Evolutionary conservation across 176 grass and related monocot species (phyloP).

Genomic region (Zea mays): DNA sequence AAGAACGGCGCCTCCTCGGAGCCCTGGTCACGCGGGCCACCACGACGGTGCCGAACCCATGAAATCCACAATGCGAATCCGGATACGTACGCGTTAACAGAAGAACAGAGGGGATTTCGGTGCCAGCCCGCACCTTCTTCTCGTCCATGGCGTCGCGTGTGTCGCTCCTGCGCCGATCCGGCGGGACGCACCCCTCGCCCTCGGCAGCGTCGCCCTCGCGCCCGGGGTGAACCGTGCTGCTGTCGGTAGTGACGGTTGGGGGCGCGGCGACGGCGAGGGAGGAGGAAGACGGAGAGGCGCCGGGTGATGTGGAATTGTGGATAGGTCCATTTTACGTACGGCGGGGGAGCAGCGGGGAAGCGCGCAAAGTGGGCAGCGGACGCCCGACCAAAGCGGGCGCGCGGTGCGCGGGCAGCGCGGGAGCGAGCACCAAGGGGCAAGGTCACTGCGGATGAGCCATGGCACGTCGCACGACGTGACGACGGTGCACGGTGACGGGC

Average conservation of each 20-base stretch:
- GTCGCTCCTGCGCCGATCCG: not conserved
- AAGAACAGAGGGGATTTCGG: not conserved
- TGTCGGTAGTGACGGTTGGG: not conserved
- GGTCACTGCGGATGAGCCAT: too few species aligned
- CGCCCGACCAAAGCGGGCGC: conserved; percentile 40
- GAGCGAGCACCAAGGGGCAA: not conserved
- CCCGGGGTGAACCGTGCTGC: not conserved
- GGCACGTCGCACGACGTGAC: too few species aligned
- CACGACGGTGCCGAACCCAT: conserved; percentile 25
- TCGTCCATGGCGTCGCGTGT: conserved; percentile 22
- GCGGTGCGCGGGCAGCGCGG: conserved; percentile 15
- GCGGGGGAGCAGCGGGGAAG: conserved; percentile 16
- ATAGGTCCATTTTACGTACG: conserved; percentile 37
- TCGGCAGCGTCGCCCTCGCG: not conserved
- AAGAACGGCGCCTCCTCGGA: conserved; percentile 58
- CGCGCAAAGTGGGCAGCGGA: conserved; percentile 22
- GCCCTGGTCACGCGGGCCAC: conserved; percentile 26
- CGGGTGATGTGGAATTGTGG: conserved; percentile 11
- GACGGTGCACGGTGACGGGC: too few species aligned
- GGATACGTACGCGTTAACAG: conserved; percentile 2
- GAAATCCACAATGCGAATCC: conserved; percentile 3
- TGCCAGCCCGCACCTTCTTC: conserved; percentile 39
- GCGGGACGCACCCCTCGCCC: not conserved
- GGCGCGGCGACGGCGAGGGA: conserved; percentile 28
- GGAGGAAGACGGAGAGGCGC: conserved; percentile 21